Conservation (phyloP, 768 basidiomycete genomes). For the Pulveroboletus sp. region DNA sequence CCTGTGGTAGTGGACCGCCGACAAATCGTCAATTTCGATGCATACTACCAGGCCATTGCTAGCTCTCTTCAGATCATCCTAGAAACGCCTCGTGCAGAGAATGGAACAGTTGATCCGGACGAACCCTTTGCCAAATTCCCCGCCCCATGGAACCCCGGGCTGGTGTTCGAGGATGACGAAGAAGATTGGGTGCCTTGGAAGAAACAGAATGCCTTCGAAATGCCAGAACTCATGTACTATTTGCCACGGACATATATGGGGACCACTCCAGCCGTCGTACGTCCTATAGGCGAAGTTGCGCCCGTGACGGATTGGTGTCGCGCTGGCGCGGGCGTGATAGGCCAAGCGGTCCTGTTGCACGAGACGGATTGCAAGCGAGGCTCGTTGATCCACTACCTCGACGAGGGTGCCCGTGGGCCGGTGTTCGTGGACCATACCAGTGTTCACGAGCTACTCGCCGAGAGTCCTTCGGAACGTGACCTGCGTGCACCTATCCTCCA, state of each 20-base stretch:
- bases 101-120: conserved; percentile 5
- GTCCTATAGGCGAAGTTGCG: background rate
- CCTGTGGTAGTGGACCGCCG: conserved; percentile 1
- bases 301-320: background rate
- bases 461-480: conserved; percentile 4
- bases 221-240: no score
- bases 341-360: conserved; percentile 4
- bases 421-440: conserved; percentile 12
- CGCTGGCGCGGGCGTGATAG: background rate
- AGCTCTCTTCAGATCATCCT: conserved; percentile 4
- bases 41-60: conserved; percentile 11
- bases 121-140: background rate
- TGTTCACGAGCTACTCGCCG: background rate
- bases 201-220: no score
- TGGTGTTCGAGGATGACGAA: conserved; percentile 17
- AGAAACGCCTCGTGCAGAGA: background rate
- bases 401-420: conserved; percentile 16
- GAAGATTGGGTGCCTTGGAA: conserved; percentile 22
- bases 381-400: conserved; percentile 17
- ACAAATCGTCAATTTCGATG: conserved; percentile 10
- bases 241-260: conserved; percentile 1
- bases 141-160: no score
- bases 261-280: background rate
- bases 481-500: conserved; percentile 7
- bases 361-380: background rate